Evolutionary conservation across 345 rosid genomes (phyloP).

Genomic region (Barbarea vulgaris): DNA sequence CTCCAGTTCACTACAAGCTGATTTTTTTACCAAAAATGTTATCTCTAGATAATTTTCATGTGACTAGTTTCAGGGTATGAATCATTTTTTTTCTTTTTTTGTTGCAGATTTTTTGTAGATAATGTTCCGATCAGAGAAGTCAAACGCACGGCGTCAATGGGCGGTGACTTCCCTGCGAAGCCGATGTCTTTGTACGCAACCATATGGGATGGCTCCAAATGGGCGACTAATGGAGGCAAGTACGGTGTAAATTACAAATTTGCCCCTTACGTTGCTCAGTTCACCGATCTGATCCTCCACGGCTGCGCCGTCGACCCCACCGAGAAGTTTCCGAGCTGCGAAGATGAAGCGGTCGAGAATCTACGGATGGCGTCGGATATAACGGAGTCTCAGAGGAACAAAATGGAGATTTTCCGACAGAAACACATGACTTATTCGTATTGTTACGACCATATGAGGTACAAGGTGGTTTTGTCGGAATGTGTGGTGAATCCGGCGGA

Average conservation of each 20-base stretch:
- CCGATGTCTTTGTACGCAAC: slow-evolving; percentile 97
- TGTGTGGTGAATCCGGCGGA: slow-evolving; percentile 62
- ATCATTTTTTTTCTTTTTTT: background rate
- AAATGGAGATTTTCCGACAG: slow-evolving; percentile 70
- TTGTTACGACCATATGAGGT: slow-evolving; percentile 77
- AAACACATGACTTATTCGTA: slow-evolving; percentile 95
- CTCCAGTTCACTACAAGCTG: slow-evolving; percentile 5
- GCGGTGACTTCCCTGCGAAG: slow-evolving; percentile 89
- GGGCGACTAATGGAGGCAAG: slow-evolving; percentile 98
- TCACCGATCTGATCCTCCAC: slow-evolving; percentile 70
- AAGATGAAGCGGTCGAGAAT: slow-evolving; percentile 35
- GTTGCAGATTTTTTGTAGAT: slow-evolving; percentile 75
- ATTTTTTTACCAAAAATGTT: background rate
- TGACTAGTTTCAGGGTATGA: background rate
- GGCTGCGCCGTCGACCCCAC: slow-evolving; percentile 93
- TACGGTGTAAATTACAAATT: slow-evolving; percentile 90
- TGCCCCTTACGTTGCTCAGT: slow-evolving; percentile 68
- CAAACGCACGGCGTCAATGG: slow-evolving; percentile 67
- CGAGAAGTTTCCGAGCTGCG: slow-evolving; percentile 54
- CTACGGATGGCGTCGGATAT: slow-evolving; percentile 45
- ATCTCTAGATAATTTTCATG: background rate
- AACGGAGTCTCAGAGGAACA: slow-evolving; percentile 49
- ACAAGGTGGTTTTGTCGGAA: slow-evolving; percentile 67
- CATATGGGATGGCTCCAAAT: slow-evolving; percentile 94
- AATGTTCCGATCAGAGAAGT: slow-evolving; percentile 78